phyloP scores from a whole-genome alignment of 1,284 basidiomycete genomes.

The Mrakiaceae sp. region DNA sequence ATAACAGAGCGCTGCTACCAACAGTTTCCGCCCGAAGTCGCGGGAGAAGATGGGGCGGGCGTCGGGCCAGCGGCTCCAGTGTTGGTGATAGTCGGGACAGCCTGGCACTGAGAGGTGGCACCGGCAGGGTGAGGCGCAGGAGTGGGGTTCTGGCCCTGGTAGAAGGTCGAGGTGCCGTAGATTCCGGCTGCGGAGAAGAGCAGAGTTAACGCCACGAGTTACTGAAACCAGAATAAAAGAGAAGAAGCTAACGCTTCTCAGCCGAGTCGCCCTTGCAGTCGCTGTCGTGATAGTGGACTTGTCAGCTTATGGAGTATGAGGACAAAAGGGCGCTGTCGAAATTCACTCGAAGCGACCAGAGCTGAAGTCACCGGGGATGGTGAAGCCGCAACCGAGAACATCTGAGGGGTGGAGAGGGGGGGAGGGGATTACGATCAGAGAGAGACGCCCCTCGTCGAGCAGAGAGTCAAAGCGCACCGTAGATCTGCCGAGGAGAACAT shows the following conservation, averaged over 20 bases:
- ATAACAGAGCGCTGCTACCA: too few relatives aligned
- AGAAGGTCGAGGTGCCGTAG: conserved; percentile 53
- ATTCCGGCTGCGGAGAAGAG: conserved; percentile 45
- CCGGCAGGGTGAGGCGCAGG: conserved; percentile 50
- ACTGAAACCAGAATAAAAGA: background rate
- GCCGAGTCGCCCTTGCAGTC: conserved; percentile 26
- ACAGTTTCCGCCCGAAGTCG: too few relatives aligned
- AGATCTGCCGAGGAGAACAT: background rate
- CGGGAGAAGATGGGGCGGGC: too few relatives aligned
- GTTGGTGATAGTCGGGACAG: conserved; percentile 21
- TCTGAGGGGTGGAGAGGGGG: conserved; percentile 4
- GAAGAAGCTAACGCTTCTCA: conserved; percentile 15
- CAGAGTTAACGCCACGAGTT: background rate
- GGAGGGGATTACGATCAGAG: background rate
- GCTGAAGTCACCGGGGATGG: conserved; percentile 54
- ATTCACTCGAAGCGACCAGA: conserved; percentile 45
- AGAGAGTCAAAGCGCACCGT: background rate
- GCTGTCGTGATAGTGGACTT: conserved; percentile 17
- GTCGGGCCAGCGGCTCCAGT: too few relatives aligned
- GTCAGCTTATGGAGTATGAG: conserved; percentile 13
- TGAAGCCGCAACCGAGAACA: conserved; percentile 50
- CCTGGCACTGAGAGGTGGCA: conserved; percentile 43
- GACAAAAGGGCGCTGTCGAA: background rate
- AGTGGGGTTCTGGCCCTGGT: conserved; percentile 50
- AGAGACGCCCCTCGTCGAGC: background rate